Conservation (phyloP, 768 basidiomycete species). For the Kwoniella europaea region DNA sequence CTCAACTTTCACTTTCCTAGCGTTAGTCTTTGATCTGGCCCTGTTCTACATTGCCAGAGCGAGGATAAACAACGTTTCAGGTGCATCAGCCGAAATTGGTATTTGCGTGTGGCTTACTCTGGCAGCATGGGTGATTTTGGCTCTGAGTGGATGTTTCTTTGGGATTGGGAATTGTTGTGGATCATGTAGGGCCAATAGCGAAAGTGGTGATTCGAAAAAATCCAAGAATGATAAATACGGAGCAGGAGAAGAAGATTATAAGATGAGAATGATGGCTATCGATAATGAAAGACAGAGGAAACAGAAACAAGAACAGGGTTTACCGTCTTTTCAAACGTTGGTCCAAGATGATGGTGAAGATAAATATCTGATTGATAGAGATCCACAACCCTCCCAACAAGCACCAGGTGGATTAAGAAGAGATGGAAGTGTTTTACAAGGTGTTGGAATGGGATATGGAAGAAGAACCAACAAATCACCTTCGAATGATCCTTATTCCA, state of each 20-base stretch:
- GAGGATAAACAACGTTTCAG: conserved; percentile 73
- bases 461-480: conserved; percentile 28
- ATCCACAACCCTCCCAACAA: conserved; percentile 19
- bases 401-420: conserved; percentile 30
- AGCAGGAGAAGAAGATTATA: conserved; percentile 50
- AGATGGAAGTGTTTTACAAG: conserved; percentile 35
- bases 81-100: conserved; percentile 81
- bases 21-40: conserved; percentile 90
- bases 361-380: conserved; percentile 46
- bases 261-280: conserved; percentile 39
- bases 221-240: conserved; percentile 11
- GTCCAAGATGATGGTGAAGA: conserved; percentile 43
- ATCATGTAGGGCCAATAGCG: conserved; percentile 41
- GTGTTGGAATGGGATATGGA: conserved; percentile 47
- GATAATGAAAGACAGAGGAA: conserved; percentile 44
- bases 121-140: conserved; percentile 51
- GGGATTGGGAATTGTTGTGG: conserved; percentile 83
- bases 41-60: conserved; percentile 88
- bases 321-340: conserved; percentile 45
- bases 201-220: conserved; percentile 39
- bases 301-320: conserved; percentile 49
- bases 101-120: conserved; percentile 58
- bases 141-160: conserved; percentile 86
- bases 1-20: conserved; percentile 75
- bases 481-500: conserved; percentile 11